Percentiles rank a stretch among this genome's conserved stretches.
These are phyloP conservation scores for Pyrenophora graminea DNA, from an alignment of 2,329 filamentous ascomycete species.

Conservation along the genomic window DNA sequence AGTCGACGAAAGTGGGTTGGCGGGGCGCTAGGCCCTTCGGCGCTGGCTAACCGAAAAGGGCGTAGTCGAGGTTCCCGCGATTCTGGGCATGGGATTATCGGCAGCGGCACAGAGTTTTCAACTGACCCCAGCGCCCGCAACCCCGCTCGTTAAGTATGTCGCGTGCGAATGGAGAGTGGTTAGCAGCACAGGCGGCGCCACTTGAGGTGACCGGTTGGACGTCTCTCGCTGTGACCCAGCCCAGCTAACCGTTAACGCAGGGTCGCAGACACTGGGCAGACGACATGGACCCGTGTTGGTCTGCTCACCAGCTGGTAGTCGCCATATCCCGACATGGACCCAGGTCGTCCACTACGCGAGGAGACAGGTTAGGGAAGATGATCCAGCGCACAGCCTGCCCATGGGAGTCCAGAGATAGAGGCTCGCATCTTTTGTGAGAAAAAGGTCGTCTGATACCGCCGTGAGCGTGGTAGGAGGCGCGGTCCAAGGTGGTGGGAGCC, in stretches of 20 bases:
- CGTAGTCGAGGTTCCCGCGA: slow-evolving; percentile 19
- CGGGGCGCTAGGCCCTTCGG: slow-evolving; percentile 19
- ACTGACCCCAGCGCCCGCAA: slow-evolving; percentile 18
- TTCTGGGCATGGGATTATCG: slow-evolving; percentile 32
- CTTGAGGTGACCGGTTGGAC: slow-evolving; percentile 18
- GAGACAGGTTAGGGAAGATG: slow-evolving; percentile 19
- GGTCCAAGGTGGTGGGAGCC: neutral
- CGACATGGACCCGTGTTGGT: slow-evolving; percentile 11
- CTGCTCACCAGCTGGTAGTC: no score
- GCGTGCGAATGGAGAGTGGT: slow-evolving; percentile 20
- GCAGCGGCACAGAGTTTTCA: slow-evolving; percentile 39
- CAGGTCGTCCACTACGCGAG: slow-evolving; percentile 12
- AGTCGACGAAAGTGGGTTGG: slow-evolving; percentile 19
- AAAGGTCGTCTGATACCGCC: slow-evolving; percentile 19
- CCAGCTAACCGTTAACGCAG: slow-evolving; percentile 21
- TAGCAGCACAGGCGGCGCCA: slow-evolving; percentile 1
- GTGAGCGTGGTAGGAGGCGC: slow-evolving; percentile 2
- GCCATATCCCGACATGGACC: slow-evolving; percentile 9
- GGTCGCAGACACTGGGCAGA: slow-evolving; percentile 13
- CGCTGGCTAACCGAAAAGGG: slow-evolving; percentile 22
- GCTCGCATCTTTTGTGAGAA: slow-evolving; percentile 28
- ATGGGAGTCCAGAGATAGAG: slow-evolving; percentile 11
- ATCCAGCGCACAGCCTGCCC: slow-evolving; percentile 16
- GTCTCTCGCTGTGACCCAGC: slow-evolving; percentile 9
- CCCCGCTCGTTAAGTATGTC: slow-evolving; percentile 28